A percentile compares a stretch with the other conserved stretches of the same genome.
Conservation (phyloP, 805 yeast species). For the Barnettozyma vustinii region DNA sequence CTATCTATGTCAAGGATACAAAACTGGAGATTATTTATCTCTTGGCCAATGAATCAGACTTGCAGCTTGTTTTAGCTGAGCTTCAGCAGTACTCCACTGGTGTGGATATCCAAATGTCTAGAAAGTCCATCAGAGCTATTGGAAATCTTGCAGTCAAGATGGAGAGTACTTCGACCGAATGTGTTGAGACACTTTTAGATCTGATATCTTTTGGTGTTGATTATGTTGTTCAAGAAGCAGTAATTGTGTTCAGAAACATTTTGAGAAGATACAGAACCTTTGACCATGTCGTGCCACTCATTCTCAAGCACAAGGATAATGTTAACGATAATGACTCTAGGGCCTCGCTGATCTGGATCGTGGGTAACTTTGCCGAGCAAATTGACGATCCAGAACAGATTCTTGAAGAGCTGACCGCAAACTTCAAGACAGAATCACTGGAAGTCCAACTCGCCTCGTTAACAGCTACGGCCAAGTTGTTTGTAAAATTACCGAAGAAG, state of each 20-base stretch:
- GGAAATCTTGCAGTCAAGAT: constrained; percentile 84
- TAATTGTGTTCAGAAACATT: constrained; percentile 70
- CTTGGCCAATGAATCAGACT: constrained; percentile 61
- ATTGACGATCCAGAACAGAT: constrained; percentile 38
- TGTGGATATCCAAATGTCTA: constrained; percentile 77
- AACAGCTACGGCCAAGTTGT: constrained; percentile 70
- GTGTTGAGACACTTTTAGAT: constrained; percentile 57
- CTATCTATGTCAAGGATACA: constrained; percentile 83
- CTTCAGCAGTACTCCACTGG: constrained; percentile 83
- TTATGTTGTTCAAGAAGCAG: constrained; percentile 74
- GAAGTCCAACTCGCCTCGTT: constrained; percentile 72
- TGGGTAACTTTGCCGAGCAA: constrained; percentile 61
- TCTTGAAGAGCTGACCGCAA: constrained; percentile 37
- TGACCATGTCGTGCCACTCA: constrained; percentile 35
- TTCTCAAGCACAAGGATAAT: constrained; percentile 41
- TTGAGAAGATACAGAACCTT: constrained; percentile 69
- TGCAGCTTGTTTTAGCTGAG: constrained; percentile 61
- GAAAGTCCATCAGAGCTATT: constrained; percentile 83
- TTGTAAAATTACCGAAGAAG: constrained; percentile 46
- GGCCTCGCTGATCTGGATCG: constrained; percentile 75
- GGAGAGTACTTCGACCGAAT: constrained; percentile 51
- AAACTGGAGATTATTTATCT: constrained; percentile 82
- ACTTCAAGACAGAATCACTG: constrained; percentile 56
- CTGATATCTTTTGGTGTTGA: constrained; percentile 61
- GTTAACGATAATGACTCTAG: constrained; percentile 77